Percentiles rank a stretch among this genome's conserved stretches.
phyloP scores from a whole-genome alignment of 495 filamentous ascomycete genomes.

The Choiromyces venosus region DNA sequence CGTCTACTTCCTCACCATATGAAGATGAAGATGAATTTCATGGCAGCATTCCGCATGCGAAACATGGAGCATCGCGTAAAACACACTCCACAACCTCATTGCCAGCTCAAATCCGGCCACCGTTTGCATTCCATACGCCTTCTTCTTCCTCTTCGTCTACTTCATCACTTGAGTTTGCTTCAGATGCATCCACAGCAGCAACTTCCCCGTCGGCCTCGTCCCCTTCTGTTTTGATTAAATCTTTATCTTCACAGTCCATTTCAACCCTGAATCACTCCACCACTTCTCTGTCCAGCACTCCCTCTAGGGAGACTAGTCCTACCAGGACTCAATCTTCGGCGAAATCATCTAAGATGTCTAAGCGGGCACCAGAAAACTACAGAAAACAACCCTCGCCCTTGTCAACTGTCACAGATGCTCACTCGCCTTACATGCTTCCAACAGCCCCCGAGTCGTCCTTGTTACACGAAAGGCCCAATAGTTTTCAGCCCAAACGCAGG shows the following conservation, averaged over 20 bases:
- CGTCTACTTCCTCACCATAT: slow-evolving; percentile 1
- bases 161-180: slow-evolving; percentile 36
- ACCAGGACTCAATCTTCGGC: slow-evolving; percentile 7
- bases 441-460: slow-evolving; percentile 13
- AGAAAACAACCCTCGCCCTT: slow-evolving; percentile 36
- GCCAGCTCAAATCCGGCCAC: slow-evolving; percentile 32
- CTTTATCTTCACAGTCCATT: slow-evolving; percentile 26
- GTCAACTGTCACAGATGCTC: slow-evolving; percentile 36
- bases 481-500: slow-evolving; percentile 16
- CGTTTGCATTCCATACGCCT: slow-evolving; percentile 31
- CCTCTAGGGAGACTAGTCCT: slow-evolving; percentile 15
- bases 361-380: slow-evolving; percentile 27
- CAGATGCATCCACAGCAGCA: slow-evolving; percentile 31
- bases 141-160: slow-evolving; percentile 33
- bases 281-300: slow-evolving; percentile 2
- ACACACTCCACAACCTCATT: slow-evolving; percentile 29
- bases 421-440: slow-evolving; percentile 31
- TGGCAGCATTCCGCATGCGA: slow-evolving; percentile 10
- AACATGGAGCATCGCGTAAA: slow-evolving; percentile 6
- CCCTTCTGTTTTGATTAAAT: slow-evolving; percentile 37
- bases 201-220: slow-evolving; percentile 38
- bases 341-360: slow-evolving; percentile 20
- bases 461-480: slow-evolving; percentile 16
- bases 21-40: slow-evolving; percentile 21
- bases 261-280: slow-evolving; percentile 5